phyloP scores from a whole-genome alignment of 352 stramenopile species.

The Globisporangium nagaii region DNA sequence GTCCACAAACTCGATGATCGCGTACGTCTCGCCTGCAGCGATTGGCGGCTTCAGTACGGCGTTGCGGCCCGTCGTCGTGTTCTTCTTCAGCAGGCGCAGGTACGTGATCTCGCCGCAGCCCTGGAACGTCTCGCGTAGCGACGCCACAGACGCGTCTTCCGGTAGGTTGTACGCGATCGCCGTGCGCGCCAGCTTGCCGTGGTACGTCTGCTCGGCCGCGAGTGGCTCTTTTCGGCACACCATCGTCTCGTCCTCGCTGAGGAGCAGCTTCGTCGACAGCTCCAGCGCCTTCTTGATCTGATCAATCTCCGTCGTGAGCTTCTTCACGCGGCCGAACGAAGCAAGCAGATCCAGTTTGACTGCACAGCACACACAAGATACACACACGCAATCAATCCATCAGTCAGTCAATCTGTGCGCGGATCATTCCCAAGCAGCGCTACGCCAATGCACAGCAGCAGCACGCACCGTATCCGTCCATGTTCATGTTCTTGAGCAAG shows the following conservation, averaged over 20 bases:
- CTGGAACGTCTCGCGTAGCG: slow-evolving; percentile 79
- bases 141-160: slow-evolving; percentile 81
- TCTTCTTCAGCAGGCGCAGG: slow-evolving; percentile 85
- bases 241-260: slow-evolving; percentile 80
- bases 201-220: slow-evolving; percentile 75
- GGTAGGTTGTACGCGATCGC: slow-evolving; percentile 86
- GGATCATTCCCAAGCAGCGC: background rate
- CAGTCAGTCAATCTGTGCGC: background rate
- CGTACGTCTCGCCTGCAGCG: slow-evolving; percentile 80
- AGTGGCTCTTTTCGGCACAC: slow-evolving; percentile 84
- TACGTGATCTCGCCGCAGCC: slow-evolving; percentile 83
- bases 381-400: slow-evolving; percentile 3
- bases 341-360: slow-evolving; percentile 82
- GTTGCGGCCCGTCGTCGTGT: slow-evolving; percentile 81
- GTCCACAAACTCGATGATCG: slow-evolving; percentile 87
- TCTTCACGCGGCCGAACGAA: slow-evolving; percentile 83
- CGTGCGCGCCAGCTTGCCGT: slow-evolving; percentile 79
- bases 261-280: slow-evolving; percentile 78
- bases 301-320: slow-evolving; percentile 79
- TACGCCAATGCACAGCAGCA: background rate
- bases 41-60: slow-evolving; percentile 86
- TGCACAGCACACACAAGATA: slow-evolving; percentile 17
- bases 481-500: slow-evolving; percentile 88
- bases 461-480: slow-evolving; percentile 73
- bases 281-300: slow-evolving; percentile 80